phyloP scores from a whole-genome alignment of 1,139 yeast species.

The Diutina sp. region DNA sequence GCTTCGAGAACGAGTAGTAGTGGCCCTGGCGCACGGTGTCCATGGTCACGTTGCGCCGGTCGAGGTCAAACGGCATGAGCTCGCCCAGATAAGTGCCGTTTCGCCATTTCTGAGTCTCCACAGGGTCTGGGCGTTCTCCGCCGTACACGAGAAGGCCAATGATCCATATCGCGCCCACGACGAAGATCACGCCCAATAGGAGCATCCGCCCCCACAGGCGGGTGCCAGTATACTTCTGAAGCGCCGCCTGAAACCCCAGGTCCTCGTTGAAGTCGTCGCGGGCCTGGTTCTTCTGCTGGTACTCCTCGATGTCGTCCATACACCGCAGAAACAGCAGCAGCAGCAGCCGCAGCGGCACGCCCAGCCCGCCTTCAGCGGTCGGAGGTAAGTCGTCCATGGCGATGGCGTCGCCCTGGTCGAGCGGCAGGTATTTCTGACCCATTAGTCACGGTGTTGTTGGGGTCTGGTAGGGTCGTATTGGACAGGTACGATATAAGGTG shows the following conservation, averaged over 20 bases:
- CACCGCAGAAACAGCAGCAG: slow-evolving; percentile 8
- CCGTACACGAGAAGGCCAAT: slow-evolving; percentile 16
- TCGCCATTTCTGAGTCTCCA: neutral
- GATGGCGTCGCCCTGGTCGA: neutral
- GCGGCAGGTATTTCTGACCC: neutral
- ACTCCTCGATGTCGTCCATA: slow-evolving; percentile 18
- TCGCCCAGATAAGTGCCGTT: neutral
- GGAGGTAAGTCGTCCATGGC: neutral
- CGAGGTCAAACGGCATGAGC: neutral
- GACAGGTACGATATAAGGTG: neutral
- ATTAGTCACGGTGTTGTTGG: neutral
- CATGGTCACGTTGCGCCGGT: slow-evolving; percentile 16
- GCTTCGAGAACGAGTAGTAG: slow-evolving; percentile 10
- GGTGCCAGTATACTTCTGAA: slow-evolving; percentile 10
- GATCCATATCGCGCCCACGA: slow-evolving; percentile 15
- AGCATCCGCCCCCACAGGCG: slow-evolving; percentile 6
- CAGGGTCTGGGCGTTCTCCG: slow-evolving; percentile 6
- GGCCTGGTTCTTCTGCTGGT: slow-evolving; percentile 6
- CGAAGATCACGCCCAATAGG: slow-evolving; percentile 2
- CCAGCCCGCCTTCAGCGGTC: slow-evolving; percentile 8
- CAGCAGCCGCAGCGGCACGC: neutral
- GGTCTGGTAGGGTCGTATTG: neutral
- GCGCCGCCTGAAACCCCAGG: slow-evolving; percentile 12
- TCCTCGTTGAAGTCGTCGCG: slow-evolving; percentile 13
- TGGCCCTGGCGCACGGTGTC: slow-evolving; percentile 13